Percentiles rank a stretch among this genome's conserved stretches.
These are phyloP conservation scores for Phialophora expanda DNA, from an alignment of 2,329 filamentous ascomycete genomes.

Conservation along the genomic window DNA sequence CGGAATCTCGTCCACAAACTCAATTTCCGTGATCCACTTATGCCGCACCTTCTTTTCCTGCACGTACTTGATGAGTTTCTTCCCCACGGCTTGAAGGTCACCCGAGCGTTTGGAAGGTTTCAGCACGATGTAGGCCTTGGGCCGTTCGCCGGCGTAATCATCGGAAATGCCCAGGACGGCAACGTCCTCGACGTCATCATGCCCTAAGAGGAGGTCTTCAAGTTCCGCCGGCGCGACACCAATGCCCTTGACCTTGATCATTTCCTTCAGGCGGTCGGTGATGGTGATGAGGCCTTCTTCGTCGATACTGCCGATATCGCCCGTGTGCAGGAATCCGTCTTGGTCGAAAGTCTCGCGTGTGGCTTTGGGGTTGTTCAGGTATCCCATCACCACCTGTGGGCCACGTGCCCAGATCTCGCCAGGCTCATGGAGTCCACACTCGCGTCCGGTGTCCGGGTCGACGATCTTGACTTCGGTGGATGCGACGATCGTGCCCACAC, in stretches of 20 bases:
- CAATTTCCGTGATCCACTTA: conserved; percentile 49
- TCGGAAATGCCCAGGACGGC: conserved; percentile 54
- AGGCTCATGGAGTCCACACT: conserved; percentile 58
- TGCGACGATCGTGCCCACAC: conserved; percentile 54
- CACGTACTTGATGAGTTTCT: conserved; percentile 41
- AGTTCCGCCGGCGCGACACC: conserved; percentile 56
- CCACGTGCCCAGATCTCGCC: conserved; percentile 74
- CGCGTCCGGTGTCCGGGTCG: conserved; percentile 56
- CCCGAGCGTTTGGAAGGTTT: conserved; percentile 22
- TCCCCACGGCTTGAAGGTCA: conserved; percentile 26
- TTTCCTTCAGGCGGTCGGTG: conserved; percentile 72
- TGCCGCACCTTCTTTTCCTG: conserved; percentile 48
- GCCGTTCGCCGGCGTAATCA: conserved; percentile 43
- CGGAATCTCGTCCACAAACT: conserved; percentile 57
- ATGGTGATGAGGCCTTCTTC: conserved; percentile 66
- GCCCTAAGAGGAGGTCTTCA: conserved; percentile 53
- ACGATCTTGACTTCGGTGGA: conserved; percentile 65
- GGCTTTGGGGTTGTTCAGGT: conserved; percentile 73
- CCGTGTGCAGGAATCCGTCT: conserved; percentile 63
- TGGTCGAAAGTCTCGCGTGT: conserved; percentile 72
- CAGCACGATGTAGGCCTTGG: conserved; percentile 53
- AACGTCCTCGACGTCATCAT: conserved; percentile 53
- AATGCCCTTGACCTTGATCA: conserved; percentile 59
- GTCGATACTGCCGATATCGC: conserved; percentile 69
- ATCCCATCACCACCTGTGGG: conserved; percentile 80